phyloP scores from a whole-genome alignment of 179 eudicot species.

The Camellia oleifera region DNA sequence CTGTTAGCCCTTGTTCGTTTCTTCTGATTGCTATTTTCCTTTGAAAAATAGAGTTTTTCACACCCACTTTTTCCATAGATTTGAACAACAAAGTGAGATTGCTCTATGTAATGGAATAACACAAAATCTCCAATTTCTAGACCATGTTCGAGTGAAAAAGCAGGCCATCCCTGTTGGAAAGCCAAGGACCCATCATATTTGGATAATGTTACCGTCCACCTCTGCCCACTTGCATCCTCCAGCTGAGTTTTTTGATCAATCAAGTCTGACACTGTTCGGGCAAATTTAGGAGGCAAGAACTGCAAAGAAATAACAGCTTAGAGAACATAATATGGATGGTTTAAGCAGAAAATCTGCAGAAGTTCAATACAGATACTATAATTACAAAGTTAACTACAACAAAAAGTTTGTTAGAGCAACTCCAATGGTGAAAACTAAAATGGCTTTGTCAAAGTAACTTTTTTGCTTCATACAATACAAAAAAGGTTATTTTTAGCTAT shows the following conservation, averaged over 20 bases:
- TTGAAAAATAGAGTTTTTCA: constrained; percentile 31
- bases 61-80: constrained; percentile 55
- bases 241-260: constrained; percentile 31
- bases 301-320: constrained; percentile 27
- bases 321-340: not conserved
- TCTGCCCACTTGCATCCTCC: constrained; percentile 43
- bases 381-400: not conserved
- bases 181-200: constrained; percentile 32
- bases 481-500: too few species aligned
- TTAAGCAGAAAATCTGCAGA: not conserved
- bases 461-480: too few species aligned
- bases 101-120: constrained; percentile 34
- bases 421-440: too few species aligned
- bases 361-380: not conserved
- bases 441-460: too few species aligned
- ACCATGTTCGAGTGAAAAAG: constrained; percentile 41
- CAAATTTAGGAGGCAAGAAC: constrained; percentile 57
- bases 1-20: constrained; percentile 28
- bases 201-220: constrained; percentile 41
- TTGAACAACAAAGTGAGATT: constrained; percentile 49
- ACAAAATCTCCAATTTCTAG: constrained; percentile 49
- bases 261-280: constrained; percentile 26
- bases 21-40: constrained; percentile 9
- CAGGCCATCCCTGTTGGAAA: constrained; percentile 55
- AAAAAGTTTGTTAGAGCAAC: not conserved